Evolutionary conservation across 1,284 basidiomycete species (phyloP), one percentile per base, ranked within the genome.

Genomic region (Marasmius tenuissimus): DNA sequence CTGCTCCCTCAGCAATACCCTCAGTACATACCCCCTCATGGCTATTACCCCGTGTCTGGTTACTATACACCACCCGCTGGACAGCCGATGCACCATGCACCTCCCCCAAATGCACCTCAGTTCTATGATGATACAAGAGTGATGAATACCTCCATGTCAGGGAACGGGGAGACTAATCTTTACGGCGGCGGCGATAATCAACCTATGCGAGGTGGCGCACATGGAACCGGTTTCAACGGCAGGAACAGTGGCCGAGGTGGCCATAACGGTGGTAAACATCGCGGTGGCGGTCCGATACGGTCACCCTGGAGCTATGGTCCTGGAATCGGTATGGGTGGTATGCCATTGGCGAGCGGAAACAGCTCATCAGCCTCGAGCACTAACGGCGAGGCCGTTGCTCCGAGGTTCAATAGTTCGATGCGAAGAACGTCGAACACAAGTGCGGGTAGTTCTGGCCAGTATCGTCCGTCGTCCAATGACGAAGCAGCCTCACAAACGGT

Each of bases 401-500:
- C 90, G 16, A 79, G 90, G 58, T 73, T 92, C 64, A 87, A 75
- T 62, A 71, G 72, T 45, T 72, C 75, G 56, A 76, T 78, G 68
- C 80, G 87, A 67, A 78, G 85, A 67, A 76, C 79, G 37, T 83
- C 85, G 40, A 84, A 80, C 64, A 78, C 69, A 56, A 75, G 77
- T 56, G 81, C 80, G 66, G 80, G 80, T 52, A 85, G 79, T 66
- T 75, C 78, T 57, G 81, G 83, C 33, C 80, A 84, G 61, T 82
- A 76, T 56, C 71, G 85, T 63, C 87, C 89, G 20, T 85, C 87
- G 35, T 75, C 74, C 45, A 84, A 83, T 58, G 91, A 93, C 70
- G 91, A 93, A 65, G 84, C 85, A 38, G 85, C 88, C 14, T 91
- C 90, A 38, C 85, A 84, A 61, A 80, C 88, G 61, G 91, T 92